A percentile compares a stretch with the other conserved stretches of the same genome.
phyloP scores from a whole-genome alignment of 2,329 filamentous ascomycete species.

The Akanthomyces lecanii region DNA sequence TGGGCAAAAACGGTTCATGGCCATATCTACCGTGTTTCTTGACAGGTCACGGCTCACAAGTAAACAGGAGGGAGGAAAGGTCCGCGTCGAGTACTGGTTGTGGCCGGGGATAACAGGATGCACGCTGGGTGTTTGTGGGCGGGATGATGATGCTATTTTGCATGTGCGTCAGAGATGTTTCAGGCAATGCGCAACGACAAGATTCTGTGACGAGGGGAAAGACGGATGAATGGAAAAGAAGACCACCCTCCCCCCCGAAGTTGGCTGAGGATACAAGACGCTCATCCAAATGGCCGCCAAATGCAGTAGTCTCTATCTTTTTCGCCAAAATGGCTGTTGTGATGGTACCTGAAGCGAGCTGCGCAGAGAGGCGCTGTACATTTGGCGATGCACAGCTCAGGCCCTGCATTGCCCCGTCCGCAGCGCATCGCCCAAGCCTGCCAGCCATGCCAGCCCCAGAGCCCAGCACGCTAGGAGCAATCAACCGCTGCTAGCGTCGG shows the following conservation, averaged over 20 bases:
- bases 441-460: not conserved
- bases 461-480: not conserved
- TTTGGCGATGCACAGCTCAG: no score
- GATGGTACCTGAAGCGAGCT: no score
- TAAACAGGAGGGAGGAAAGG: not conserved
- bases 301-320: no score
- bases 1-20: not conserved
- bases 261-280: no score
- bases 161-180: constrained; percentile 13
- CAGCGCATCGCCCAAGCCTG: not conserved
- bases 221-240: no score
- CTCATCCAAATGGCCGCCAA: no score
- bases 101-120: constrained; percentile 3
- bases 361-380: no score
- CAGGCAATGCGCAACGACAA: not conserved
- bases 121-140: not conserved
- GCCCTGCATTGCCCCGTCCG: no score
- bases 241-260: no score
- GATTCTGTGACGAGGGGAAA: not conserved
- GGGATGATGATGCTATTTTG: not conserved
- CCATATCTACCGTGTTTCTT: not conserved
- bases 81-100: not conserved
- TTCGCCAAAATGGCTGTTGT: no score
- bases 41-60: not conserved
- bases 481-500: constrained; percentile 13